Base-by-base conservation (phyloP, 2,329 filamentous ascomycete species). In the Onygena corvina region DNA sequence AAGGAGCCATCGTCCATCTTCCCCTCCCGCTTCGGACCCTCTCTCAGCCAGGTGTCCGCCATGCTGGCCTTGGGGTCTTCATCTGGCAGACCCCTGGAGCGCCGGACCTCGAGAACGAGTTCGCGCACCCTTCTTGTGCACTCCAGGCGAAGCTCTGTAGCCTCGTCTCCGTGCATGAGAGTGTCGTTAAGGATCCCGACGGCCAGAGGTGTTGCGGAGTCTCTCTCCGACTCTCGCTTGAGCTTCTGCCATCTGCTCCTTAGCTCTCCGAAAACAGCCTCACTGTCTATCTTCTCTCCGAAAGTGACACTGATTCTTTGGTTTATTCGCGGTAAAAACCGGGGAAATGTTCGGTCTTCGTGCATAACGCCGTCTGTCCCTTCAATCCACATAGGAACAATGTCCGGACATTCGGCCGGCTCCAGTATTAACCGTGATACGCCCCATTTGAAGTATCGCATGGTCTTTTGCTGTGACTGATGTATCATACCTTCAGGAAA, bases 371-470 rank as follows among this genome's bases (percentile, higher is more conserved):
- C 70, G 62, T 95, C 84, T 12, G 85, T 84, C 23, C 92, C 92
- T 60, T 95, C 86, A 46, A 96, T 83, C 73, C 93, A 98, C 68
- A 98, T 90, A 36, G 92, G 88, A 30, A 98, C 77, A 16, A 98
- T 77, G 57, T 93, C 86, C 0, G 92, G 92, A 54, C 85, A 81
- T 2, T 87, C 86, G 45, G 90, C 84, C 42, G 83, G 79, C 66
- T 98, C 92, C 42, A 98, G 78, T 51, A 98, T 92, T 51, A 96
- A 75, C 1, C 92, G 80, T 4, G 90, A 87, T 1, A 96, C 75
- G 1, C 92, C 92, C 92, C 92, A 98, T 71, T 94, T 95, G 77
- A 96, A 96, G 69, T 98, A 98, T 25, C 92, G 84, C 74, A 96
- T 82, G 5, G 82, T 79, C 58, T 81, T 80, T 35, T 80, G 72